These are phyloP conservation scores for Dactylorhiza incarnata DNA, from an alignment of 106 monocot genomes.

Conservation along the genomic window DNA sequence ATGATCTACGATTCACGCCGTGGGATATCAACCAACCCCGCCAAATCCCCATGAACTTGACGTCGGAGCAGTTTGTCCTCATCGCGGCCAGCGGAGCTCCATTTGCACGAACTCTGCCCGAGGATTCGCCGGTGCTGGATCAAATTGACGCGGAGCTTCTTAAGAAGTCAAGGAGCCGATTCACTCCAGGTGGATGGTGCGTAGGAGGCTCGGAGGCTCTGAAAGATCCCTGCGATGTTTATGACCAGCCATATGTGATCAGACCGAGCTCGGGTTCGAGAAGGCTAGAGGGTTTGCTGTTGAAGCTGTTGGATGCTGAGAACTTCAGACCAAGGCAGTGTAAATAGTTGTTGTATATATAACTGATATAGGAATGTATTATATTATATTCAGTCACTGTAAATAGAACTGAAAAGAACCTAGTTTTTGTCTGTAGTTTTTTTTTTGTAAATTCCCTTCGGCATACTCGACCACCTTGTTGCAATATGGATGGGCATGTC, in stretches of 20 bases:
- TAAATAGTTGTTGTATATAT: conserved; percentile 26
- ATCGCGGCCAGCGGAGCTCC: conserved; percentile 68
- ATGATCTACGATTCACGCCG: conserved; percentile 52
- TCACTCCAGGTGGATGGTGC: conserved; percentile 74
- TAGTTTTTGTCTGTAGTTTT: too few species aligned
- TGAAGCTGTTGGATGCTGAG: conserved; percentile 56
- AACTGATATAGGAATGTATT: neutral
- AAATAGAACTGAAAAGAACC: too few species aligned
- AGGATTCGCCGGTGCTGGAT: conserved; percentile 45
- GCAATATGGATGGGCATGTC: too few species aligned
- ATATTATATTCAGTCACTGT: neutral
- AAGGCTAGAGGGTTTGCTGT: conserved; percentile 57
- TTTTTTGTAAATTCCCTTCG: too few species aligned
- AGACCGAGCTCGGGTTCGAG: conserved; percentile 37
- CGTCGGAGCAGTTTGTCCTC: conserved; percentile 40
- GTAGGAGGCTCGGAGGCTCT: conserved; percentile 18
- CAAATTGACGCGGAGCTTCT: conserved; percentile 59
- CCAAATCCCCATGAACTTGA: conserved; percentile 47
- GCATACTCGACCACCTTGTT: too few species aligned
- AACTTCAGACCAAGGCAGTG: conserved; percentile 73
- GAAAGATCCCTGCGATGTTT: conserved; percentile 27
- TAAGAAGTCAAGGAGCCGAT: conserved; percentile 15
- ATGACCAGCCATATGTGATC: conserved; percentile 24
- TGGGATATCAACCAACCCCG: conserved; percentile 52
- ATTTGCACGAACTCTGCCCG: conserved; percentile 46